Evolutionary conservation across 345 rosid species (phyloP).

Genomic region (Citrus sp.): DNA sequence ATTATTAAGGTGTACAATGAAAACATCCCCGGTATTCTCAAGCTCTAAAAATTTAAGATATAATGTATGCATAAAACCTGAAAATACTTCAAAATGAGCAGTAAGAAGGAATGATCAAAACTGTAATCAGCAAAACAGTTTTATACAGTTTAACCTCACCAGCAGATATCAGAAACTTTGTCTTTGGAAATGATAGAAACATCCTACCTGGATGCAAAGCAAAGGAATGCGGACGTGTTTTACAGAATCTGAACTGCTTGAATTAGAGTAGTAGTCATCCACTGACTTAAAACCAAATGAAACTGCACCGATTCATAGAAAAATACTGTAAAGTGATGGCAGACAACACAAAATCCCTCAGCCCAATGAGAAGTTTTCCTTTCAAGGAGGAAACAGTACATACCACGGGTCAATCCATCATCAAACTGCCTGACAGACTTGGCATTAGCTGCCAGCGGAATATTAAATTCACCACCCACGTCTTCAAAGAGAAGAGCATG

Average conservation of each 20-base stretch:
- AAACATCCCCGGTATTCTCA: too few species aligned
- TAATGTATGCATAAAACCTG: background rate
- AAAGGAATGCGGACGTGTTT: slow-evolving; percentile 61
- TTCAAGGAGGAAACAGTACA: slow-evolving; percentile 3
- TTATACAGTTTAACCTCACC: background rate
- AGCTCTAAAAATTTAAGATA: too few species aligned
- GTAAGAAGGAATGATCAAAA: too few species aligned
- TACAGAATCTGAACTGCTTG: slow-evolving; percentile 76
- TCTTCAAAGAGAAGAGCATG: slow-evolving; percentile 88
- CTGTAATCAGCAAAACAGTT: background rate
- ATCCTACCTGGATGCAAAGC: slow-evolving; percentile 85
- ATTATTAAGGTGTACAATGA: too few species aligned
- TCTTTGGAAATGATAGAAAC: background rate
- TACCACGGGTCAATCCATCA: slow-evolving; percentile 82
- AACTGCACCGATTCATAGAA: slow-evolving; percentile 41
- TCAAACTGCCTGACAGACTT: slow-evolving; percentile 80
- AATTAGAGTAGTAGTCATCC: slow-evolving; percentile 81
- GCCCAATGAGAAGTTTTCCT: background rate
- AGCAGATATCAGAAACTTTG: background rate
- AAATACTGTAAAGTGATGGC: slow-evolving; percentile 1
- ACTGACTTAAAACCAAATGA: slow-evolving; percentile 92
- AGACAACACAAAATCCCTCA: background rate
- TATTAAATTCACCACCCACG: slow-evolving; percentile 73
- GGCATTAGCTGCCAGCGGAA: slow-evolving; percentile 66
- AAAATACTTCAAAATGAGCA: too few species aligned